phyloP scores from a whole-genome alignment of 1,139 yeast species.

The Geotrichum citri-aurantii region DNA sequence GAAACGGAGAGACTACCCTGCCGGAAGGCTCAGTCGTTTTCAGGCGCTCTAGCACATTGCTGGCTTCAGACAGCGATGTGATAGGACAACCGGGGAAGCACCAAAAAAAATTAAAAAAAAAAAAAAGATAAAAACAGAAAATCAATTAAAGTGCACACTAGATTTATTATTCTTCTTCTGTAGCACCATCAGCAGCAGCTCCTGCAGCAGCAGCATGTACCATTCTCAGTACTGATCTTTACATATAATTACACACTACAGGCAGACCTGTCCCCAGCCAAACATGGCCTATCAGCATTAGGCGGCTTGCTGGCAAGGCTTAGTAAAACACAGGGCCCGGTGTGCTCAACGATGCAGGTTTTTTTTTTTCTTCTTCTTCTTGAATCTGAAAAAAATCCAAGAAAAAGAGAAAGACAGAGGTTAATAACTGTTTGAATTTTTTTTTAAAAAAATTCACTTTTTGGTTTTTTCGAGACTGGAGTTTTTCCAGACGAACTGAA shows the following conservation, averaged over 20 bases:
- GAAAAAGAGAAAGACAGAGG: no score
- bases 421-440: no score
- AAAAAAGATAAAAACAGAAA: background rate
- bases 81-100: background rate
- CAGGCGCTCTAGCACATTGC: background rate
- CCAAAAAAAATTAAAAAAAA: background rate
- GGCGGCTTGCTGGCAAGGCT: background rate
- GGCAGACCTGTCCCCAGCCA: background rate
- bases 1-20: no score
- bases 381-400: background rate
- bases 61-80: background rate
- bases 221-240: background rate
- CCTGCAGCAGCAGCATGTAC: background rate
- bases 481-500: no score
- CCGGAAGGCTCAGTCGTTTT: background rate
- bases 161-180: background rate
- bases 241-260: background rate
- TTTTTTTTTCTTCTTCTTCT: background rate
- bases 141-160: background rate
- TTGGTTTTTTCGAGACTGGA: no score
- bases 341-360: background rate
- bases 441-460: no score
- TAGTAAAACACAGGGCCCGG: background rate
- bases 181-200: background rate
- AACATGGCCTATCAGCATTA: background rate